phyloP scores from a whole-genome alignment of 2,329 filamentous ascomycete species.

The Neonectria punicea region DNA sequence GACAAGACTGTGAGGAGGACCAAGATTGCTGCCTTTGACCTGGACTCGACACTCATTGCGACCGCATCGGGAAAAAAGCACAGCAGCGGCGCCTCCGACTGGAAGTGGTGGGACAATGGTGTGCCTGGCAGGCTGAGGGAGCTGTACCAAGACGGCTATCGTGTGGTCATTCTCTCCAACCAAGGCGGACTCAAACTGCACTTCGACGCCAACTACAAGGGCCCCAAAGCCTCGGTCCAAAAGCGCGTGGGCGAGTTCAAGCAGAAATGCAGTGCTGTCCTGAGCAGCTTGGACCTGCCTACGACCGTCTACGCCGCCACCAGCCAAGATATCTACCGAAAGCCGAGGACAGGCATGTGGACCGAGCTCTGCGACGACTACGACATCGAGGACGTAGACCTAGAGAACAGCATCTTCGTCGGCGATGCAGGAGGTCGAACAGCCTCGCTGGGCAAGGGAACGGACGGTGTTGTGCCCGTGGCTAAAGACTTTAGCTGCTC shows the following conservation, averaged over 20 bases:
- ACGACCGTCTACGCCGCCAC: constrained; percentile 88
- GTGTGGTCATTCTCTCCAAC: constrained; percentile 85
- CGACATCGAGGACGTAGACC: constrained; percentile 71
- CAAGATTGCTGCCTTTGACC: constrained; percentile 79
- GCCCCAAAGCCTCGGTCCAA: constrained; percentile 66
- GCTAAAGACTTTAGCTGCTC: constrained; percentile 73
- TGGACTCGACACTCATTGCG: constrained; percentile 88
- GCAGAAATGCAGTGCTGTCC: constrained; percentile 75
- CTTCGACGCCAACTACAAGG: constrained; percentile 73
- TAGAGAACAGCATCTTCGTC: constrained; percentile 81
- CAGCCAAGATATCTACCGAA: constrained; percentile 81
- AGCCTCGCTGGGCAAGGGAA: constrained; percentile 48
- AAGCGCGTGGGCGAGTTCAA: constrained; percentile 85
- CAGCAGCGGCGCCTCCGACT: constrained; percentile 76
- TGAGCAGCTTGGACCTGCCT: constrained; percentile 79
- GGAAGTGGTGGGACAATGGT: constrained; percentile 89
- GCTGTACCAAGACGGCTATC: constrained; percentile 75
- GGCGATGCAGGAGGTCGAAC: constrained; percentile 82
- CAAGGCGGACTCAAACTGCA: constrained; percentile 85
- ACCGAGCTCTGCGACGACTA: constrained; percentile 68
- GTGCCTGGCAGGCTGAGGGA: constrained; percentile 76
- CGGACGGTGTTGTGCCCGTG: constrained; percentile 36
- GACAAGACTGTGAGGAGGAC: constrained; percentile 50
- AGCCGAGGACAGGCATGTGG: constrained; percentile 94
- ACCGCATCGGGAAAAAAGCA: constrained; percentile 86